phyloP scores from a whole-genome alignment of 331 rosid species.

The Saraca asoca region DNA sequence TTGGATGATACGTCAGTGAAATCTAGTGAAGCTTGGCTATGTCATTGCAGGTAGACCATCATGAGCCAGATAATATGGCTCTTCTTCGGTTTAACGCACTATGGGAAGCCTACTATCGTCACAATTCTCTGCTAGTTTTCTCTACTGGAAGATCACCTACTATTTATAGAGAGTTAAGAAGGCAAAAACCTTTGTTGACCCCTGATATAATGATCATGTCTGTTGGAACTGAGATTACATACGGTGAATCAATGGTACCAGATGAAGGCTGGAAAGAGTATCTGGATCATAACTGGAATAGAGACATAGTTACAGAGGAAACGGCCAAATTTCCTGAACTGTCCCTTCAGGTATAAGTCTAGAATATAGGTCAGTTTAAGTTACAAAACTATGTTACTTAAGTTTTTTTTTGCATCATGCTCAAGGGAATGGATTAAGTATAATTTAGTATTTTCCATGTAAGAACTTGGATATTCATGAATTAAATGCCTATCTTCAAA shows the following conservation, averaged over 20 bases:
- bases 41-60: conserved; percentile 73
- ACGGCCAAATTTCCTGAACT: conserved; percentile 68
- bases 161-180: conserved; percentile 50
- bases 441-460: background rate
- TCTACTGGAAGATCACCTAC: conserved; percentile 84
- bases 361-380: background rate
- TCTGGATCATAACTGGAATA: conserved; percentile 68
- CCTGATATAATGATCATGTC: conserved; percentile 78
- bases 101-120: conserved; percentile 85
- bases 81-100: conserved; percentile 76
- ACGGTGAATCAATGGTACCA: conserved; percentile 59
- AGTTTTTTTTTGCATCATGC: background rate
- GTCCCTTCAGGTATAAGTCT: conserved; percentile 55
- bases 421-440: conserved; percentile 7
- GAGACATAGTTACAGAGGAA: conserved; percentile 65
- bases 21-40: conserved; percentile 6
- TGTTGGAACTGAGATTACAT: conserved; percentile 85
- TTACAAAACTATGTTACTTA: too few relatives aligned
- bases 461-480: conserved; percentile 16
- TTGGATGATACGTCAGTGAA: background rate
- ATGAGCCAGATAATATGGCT: conserved; percentile 55
- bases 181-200: conserved; percentile 69
- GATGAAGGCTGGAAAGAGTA: conserved; percentile 59
- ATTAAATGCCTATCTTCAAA: too few relatives aligned
- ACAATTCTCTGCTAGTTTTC: conserved; percentile 75